Percentiles rank a stretch among this genome's conserved stretches.
Evolutionary conservation across 805 yeast genomes (phyloP).

Genomic region (Cyberlindnera xylosilytica): DNA sequence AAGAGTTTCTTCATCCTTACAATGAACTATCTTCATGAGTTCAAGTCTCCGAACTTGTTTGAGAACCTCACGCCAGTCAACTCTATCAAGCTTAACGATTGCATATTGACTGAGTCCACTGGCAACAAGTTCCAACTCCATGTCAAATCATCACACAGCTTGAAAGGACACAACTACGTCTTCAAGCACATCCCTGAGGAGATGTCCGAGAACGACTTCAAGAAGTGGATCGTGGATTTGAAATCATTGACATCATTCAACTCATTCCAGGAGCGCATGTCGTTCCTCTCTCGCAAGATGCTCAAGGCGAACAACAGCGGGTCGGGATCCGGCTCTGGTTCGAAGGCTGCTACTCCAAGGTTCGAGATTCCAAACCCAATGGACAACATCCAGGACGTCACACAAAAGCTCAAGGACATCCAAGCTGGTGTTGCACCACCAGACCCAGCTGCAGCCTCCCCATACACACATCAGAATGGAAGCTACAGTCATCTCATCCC

Average conservation of each 20-base stretch:
- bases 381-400: constrained; percentile 17
- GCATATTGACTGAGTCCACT: constrained; percentile 78
- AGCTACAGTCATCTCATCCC: constrained; percentile 7
- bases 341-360: constrained; percentile 24
- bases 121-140: constrained; percentile 54
- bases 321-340: constrained; percentile 1
- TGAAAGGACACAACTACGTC: constrained; percentile 85
- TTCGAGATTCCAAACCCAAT: constrained; percentile 22
- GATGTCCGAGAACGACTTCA: constrained; percentile 71
- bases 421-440: constrained; percentile 9
- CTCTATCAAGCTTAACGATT: constrained; percentile 74
- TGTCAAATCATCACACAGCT: constrained; percentile 59
- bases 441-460: neutral
- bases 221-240: constrained; percentile 65
- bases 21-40: constrained; percentile 83
- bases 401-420: constrained; percentile 22
- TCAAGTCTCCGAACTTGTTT: constrained; percentile 74
- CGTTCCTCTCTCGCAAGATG: constrained; percentile 10
- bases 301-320: neutral
- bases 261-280: constrained; percentile 18
- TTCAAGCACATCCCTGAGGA: constrained; percentile 60
- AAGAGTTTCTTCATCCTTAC: constrained; percentile 88
- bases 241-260: constrained; percentile 52
- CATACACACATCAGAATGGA: constrained; percentile 11
- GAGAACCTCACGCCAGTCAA: constrained; percentile 76